Conservation (phyloP, 106 monocot species). For the Hemerocallis citrina region DNA sequence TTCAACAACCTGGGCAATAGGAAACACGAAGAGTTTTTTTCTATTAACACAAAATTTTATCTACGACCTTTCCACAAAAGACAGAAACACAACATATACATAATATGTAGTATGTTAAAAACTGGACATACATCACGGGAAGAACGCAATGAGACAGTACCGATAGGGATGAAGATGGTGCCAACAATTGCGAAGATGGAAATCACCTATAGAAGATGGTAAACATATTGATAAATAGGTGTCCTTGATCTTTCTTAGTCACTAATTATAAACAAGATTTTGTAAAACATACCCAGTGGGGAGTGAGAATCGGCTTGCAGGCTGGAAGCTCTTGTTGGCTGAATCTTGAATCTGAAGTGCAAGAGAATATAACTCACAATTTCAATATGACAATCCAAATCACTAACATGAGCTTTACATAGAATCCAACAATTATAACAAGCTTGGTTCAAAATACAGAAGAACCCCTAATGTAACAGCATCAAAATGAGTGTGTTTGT, state of each 20-base stretch:
- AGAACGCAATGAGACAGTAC: constrained; percentile 54
- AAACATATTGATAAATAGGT: background rate
- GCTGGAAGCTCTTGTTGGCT: constrained; percentile 97
- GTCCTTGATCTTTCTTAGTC: background rate
- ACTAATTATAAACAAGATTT: background rate
- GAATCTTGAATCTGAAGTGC: constrained; percentile 73
- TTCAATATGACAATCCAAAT: no score
- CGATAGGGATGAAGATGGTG: constrained; percentile 79
- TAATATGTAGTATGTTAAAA: background rate
- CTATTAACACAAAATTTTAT: no score
- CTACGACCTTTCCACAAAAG: background rate
- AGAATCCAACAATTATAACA: no score
- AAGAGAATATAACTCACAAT: background rate
- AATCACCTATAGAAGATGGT: constrained; percentile 57
- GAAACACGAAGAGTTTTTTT: no score
- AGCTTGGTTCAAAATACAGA: no score
- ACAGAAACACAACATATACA: constrained; percentile 1
- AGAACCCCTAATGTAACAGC: no score
- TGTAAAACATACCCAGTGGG: constrained; percentile 60
- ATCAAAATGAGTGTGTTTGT: no score
- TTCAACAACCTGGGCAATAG: constrained; percentile 64
- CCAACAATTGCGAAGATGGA: constrained; percentile 68
- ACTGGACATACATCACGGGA: constrained; percentile 49
- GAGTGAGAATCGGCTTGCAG: constrained; percentile 95
- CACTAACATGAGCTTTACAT: no score